phyloP scores from a whole-genome alignment of 371 early-diverging fungal species.

The Actinomortierella wolfii region DNA sequence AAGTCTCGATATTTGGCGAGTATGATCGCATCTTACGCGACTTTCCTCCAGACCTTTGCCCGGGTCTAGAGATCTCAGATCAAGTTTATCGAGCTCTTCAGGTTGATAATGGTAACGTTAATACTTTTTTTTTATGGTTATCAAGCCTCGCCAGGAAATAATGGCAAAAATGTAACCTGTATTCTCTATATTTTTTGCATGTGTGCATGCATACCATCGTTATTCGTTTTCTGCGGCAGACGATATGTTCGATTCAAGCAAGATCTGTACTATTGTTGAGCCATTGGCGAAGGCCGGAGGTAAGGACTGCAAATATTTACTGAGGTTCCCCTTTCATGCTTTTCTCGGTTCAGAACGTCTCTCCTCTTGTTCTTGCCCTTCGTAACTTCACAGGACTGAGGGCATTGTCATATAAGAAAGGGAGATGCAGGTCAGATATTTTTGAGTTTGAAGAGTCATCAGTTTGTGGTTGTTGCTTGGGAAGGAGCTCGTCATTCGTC shows the following conservation, averaged over 20 bases:
- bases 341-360: background rate
- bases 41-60: constrained; percentile 30
- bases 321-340: no score
- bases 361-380: background rate
- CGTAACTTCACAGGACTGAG: background rate
- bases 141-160: background rate
- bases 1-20: constrained; percentile 44
- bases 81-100: constrained; percentile 41
- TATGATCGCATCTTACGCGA: constrained; percentile 12
- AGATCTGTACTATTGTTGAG: constrained; percentile 40
- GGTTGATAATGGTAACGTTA: constrained; percentile 30
- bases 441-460: no score
- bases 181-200: background rate
- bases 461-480: no score
- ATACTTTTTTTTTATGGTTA: background rate
- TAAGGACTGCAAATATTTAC: constrained; percentile 3
- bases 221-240: constrained; percentile 10
- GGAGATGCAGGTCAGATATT: no score
- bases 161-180: background rate
- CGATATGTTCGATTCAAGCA: constrained; percentile 30
- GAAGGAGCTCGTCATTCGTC: no score
- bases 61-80: constrained; percentile 29
- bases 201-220: background rate
- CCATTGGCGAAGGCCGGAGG: constrained; percentile 45
- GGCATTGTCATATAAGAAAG: no score